A percentile compares a stretch with the other conserved stretches of the same genome.
These are phyloP conservation scores for Rhododendron molle DNA, from an alignment of 148 eudicot species.

Conservation along the genomic window DNA sequence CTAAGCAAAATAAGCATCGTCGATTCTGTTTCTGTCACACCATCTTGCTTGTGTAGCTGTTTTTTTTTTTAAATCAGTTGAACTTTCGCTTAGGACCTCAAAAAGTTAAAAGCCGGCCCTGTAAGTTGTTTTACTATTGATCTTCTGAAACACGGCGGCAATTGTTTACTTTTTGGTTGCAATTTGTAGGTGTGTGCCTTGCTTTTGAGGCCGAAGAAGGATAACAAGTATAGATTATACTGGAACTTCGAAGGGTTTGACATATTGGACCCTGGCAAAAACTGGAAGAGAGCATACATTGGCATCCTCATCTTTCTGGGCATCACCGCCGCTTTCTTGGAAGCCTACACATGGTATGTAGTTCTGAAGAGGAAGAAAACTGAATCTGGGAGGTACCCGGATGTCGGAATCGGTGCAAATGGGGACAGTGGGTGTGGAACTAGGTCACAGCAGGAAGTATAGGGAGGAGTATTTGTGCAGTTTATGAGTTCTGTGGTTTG, in stretches of 20 bases:
- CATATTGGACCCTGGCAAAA: slow-evolving; percentile 39
- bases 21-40: too few species aligned
- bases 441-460: not conserved
- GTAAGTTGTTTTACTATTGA: not conserved
- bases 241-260: slow-evolving; percentile 56
- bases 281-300: slow-evolving; percentile 42
- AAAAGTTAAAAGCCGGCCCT: not conserved
- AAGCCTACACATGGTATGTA: slow-evolving; percentile 41
- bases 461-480: not conserved
- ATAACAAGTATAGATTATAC: slow-evolving; percentile 45
- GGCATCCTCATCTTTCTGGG: slow-evolving; percentile 36
- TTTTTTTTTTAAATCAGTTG: too few species aligned
- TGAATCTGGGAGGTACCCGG: slow-evolving; percentile 17
- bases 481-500: not conserved
- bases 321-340: slow-evolving; percentile 27
- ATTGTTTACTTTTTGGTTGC: too few species aligned
- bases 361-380: slow-evolving; percentile 41
- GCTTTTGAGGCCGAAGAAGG: slow-evolving; percentile 57
- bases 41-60: too few species aligned
- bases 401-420: not conserved
- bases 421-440: slow-evolving; percentile 14
- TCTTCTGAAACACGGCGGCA: not conserved
- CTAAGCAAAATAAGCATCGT: too few species aligned
- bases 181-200: slow-evolving; percentile 31
- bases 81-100: too few species aligned